phyloP scores from a whole-genome alignment of 2,329 filamentous ascomycete genomes.

The Akanthomyces muscarius region DNA sequence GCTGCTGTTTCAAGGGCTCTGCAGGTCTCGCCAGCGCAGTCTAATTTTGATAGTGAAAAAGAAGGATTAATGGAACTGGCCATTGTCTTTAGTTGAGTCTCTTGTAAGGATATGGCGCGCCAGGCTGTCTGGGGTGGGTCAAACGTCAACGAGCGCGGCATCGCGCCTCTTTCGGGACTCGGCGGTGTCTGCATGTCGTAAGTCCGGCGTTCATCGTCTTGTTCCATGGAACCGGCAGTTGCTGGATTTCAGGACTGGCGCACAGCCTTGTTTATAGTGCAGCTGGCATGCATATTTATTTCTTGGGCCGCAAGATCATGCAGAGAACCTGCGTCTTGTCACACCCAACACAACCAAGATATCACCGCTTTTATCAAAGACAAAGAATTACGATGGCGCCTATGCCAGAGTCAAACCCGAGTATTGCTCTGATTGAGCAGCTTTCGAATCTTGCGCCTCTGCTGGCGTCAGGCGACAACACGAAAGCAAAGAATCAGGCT shows the following conservation, averaged over 20 bases:
- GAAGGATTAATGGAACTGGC: too few relatives aligned
- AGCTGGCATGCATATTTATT: neutral
- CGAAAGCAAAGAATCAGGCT: neutral
- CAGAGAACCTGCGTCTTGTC: neutral
- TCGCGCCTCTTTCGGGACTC: too few relatives aligned
- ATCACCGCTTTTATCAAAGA: too few relatives aligned
- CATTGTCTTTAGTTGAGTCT: too few relatives aligned
- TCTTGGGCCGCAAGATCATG: neutral
- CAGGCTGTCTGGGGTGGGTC: too few relatives aligned
- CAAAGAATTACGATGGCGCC: neutral
- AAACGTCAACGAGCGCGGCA: too few relatives aligned
- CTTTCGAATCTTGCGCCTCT: neutral
- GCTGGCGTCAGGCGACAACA: neutral
- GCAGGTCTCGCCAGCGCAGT: too few relatives aligned
- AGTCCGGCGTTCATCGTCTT: neutral
- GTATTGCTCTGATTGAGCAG: slow-evolving; percentile 1
- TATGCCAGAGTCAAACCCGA: neutral
- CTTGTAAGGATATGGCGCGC: too few relatives aligned
- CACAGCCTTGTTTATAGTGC: neutral
- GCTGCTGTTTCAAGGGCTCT: too few relatives aligned
- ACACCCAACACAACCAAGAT: neutral
- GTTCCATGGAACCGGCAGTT: neutral
- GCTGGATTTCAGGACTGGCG: neutral
- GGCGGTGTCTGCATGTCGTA: neutral
- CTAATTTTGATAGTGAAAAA: too few relatives aligned